Evolutionary conservation across 495 filamentous ascomycete genomes (phyloP).

Genomic region (Xylona heveae): DNA sequence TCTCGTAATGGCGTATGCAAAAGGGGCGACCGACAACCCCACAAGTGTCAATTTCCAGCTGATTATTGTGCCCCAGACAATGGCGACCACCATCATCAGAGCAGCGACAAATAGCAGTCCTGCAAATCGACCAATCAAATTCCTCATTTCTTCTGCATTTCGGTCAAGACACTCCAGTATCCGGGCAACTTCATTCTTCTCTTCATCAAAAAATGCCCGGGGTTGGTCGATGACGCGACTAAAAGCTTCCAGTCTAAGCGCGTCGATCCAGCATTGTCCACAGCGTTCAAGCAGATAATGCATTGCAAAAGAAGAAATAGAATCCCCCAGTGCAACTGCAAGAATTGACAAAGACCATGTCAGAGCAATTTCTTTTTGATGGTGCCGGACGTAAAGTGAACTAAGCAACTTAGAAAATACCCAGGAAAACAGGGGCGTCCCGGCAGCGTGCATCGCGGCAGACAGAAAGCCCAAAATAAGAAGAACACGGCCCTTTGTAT

Average conservation of each 20-base stretch:
- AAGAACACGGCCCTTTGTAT: constrained; percentile 23
- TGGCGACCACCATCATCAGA: constrained; percentile 38
- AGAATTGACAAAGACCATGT: constrained; percentile 54
- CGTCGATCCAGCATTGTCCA: constrained; percentile 63
- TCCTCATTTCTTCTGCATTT: constrained; percentile 73
- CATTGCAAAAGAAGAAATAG: constrained; percentile 36
- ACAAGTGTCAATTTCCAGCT: constrained; percentile 75
- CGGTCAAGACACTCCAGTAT: constrained; percentile 56
- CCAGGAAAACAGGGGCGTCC: constrained; percentile 60
- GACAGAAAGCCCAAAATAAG: constrained; percentile 38
- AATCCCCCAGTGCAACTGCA: constrained; percentile 44
- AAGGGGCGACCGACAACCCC: constrained; percentile 42
- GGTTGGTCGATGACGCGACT: constrained; percentile 58
- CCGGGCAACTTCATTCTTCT: constrained; percentile 36
- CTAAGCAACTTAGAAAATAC: constrained; percentile 52
- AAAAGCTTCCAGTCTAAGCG: constrained; percentile 45
- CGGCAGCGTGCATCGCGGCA: constrained; percentile 40
- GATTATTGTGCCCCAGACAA: constrained; percentile 51
- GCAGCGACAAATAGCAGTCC: constrained; percentile 42
- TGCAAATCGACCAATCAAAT: constrained; percentile 58
- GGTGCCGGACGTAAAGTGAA: constrained; percentile 26
- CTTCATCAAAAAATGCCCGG: constrained; percentile 60
- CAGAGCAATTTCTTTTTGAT: constrained; percentile 23
- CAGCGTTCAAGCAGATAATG: constrained; percentile 48
- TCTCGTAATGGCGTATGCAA: constrained; percentile 42